Conservation (phyloP, 1,139 yeast species). For the Blastobotrys persicus region DNA sequence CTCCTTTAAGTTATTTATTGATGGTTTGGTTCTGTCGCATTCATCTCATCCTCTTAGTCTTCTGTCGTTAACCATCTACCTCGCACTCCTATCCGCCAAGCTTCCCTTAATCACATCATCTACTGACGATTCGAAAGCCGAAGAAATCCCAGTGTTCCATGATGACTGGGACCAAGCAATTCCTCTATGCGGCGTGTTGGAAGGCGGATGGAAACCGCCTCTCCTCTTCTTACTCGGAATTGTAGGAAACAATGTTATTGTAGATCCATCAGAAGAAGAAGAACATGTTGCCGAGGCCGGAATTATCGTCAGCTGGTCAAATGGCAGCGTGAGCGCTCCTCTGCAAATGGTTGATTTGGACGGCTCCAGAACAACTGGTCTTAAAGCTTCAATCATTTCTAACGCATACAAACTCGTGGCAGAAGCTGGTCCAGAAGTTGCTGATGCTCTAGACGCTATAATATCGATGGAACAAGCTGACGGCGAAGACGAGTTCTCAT, state of each 20-base stretch:
- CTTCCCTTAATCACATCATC: constrained; percentile 72
- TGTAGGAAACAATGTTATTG: constrained; percentile 62
- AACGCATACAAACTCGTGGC: constrained; percentile 34
- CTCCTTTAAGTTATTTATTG: constrained; percentile 72
- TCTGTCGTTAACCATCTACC: constrained; percentile 71
- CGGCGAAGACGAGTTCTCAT: constrained; percentile 12
- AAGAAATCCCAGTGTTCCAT: constrained; percentile 87
- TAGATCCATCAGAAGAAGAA: constrained; percentile 84
- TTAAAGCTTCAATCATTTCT: constrained; percentile 31
- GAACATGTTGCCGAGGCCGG: constrained; percentile 87
- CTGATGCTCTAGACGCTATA: constrained; percentile 23
- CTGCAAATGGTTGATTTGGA: constrained; percentile 30
- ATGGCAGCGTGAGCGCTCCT: constrained; percentile 56
- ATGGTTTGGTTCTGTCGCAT: constrained; percentile 70
- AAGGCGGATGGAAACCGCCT: constrained; percentile 59
- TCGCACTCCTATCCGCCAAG: constrained; percentile 75
- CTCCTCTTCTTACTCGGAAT: constrained; percentile 71
- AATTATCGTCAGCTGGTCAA: constrained; percentile 64
- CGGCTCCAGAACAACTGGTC: constrained; percentile 22
- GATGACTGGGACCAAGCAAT: constrained; percentile 75
- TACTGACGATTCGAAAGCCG: constrained; percentile 52
- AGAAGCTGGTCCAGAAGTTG: constrained; percentile 25
- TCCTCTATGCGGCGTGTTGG: constrained; percentile 39
- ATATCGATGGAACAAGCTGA: constrained; percentile 11
- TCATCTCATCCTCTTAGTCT: constrained; percentile 73